Base-by-base conservation (phyloP, 768 basidiomycete genomes). In the Boletus sp. region DNA sequence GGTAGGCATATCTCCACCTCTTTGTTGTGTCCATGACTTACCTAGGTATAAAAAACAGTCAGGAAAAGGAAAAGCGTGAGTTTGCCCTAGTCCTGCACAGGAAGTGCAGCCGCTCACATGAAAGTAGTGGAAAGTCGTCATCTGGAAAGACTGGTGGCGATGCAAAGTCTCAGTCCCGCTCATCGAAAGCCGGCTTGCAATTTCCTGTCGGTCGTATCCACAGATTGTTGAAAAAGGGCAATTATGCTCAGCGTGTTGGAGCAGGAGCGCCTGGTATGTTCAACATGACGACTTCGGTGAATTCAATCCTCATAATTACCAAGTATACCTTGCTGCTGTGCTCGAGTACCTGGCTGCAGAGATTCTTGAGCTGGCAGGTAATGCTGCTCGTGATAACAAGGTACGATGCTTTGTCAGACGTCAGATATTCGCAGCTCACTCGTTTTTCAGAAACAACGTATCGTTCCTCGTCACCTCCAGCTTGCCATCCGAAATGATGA, bases 331-430 rank as follows among this genome's bases (percentile, higher is more conserved):
- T 56, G 86, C 90, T 56, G 89, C 89, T 50, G 91, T 93, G 53
- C 80, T 94, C 29, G 92, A 94, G 73, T 94, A 94, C 72, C 81
- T 94, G 37, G 82, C 85, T 7, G 92, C 92, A 30, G 92, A 94
- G 73, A 85, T 94, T 66, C 82, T 93, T 51, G 92, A 94, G 73
- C 78, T 93, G 45, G 90, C 92, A 52, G 92, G 92, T 5, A 85
- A 84, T 65, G 83, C 85, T 36, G 89, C 90, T 48, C 82, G 86
- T 58, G 88, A 91, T 68, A 85, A 90, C 78, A 88, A 89, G 67
- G 71, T 73, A 53, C 18, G 45, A 10, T 2, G 2, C 5, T 44
- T 28, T 10, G 6, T 18, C 36, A 17, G 5, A 11, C 50, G 7
- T 9, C 1, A 12, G 30, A 7, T 5, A 3, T 30, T 1, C 39